A percentile compares a stretch with the other conserved stretches of the same genome.
Evolutionary conservation across 2,329 filamentous ascomycete genomes (phyloP).

Genomic region (Rutstroemia sp.): DNA sequence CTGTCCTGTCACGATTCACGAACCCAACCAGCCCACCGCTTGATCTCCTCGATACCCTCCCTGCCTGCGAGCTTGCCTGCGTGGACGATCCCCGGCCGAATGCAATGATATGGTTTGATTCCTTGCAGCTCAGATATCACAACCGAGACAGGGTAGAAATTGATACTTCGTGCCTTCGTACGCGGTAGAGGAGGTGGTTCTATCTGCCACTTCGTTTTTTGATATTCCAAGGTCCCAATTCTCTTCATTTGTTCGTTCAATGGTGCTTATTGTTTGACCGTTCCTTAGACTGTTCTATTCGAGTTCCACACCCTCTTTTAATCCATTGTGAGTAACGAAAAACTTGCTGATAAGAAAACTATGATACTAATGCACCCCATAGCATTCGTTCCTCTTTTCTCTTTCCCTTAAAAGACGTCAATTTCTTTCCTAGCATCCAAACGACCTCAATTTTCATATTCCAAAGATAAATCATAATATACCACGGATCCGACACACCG

Average conservation of each 20-base stretch:
- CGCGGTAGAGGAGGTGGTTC: background rate
- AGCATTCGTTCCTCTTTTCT: background rate
- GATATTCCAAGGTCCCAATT: background rate
- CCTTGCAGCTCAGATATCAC: conserved; percentile 4
- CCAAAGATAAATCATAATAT: background rate
- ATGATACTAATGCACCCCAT: background rate
- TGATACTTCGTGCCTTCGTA: background rate
- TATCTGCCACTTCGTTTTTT: background rate
- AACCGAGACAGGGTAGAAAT: background rate
- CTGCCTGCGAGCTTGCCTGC: background rate
- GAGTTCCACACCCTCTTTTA: background rate
- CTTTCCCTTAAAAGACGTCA: background rate
- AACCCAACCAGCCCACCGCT: background rate
- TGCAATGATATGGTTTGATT: background rate
- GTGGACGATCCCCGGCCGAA: background rate
- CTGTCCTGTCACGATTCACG: too few relatives aligned
- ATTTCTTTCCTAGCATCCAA: background rate
- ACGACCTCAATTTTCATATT: too few relatives aligned
- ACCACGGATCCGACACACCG: background rate
- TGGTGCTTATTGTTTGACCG: background rate
- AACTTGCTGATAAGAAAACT: background rate
- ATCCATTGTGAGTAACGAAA: background rate
- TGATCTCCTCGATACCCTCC: too few relatives aligned
- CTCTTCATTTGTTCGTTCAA: too few relatives aligned
- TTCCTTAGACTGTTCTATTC: background rate